Percentiles rank a stretch among this genome's conserved stretches.
Evolutionary conservation across 768 basidiomycete genomes (phyloP).

Genomic region (Hypsizygus marmoreus): DNA sequence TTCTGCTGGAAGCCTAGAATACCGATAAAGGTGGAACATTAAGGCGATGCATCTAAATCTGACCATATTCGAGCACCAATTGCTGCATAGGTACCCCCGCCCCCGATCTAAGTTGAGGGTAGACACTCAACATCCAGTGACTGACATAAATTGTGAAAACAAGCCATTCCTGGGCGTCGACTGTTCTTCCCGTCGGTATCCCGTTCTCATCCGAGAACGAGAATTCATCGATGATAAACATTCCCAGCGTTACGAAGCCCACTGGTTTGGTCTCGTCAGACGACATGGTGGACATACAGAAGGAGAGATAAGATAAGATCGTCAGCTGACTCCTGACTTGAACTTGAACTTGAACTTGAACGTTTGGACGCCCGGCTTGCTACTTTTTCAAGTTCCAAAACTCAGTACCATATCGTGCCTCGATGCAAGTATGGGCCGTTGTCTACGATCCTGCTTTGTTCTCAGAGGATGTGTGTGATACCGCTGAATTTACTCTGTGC

Average conservation of each 20-base stretch:
- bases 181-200: slow-evolving; percentile 43
- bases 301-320: slow-evolving; percentile 19
- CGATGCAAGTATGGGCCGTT: slow-evolving; percentile 48
- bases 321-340: no score
- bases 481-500: neutral
- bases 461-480: slow-evolving; percentile 39
- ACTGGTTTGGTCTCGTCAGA: slow-evolving; percentile 14
- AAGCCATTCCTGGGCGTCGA: slow-evolving; percentile 51
- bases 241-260: slow-evolving; percentile 70
- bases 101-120: slow-evolving; percentile 93
- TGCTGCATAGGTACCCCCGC: slow-evolving; percentile 82
- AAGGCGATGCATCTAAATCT: neutral
- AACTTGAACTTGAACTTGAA: no score
- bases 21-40: neutral
- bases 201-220: slow-evolving; percentile 61
- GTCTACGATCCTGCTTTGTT: slow-evolving; percentile 42
- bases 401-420: neutral
- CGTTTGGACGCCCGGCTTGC: no score
- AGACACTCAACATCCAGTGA: slow-evolving; percentile 4
- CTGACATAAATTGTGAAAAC: slow-evolving; percentile 5
- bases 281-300: slow-evolving; percentile 18
- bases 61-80: slow-evolving; percentile 86
- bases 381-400: no score
- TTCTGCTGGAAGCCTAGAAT: slow-evolving; percentile 61
- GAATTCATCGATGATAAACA: slow-evolving; percentile 91